Evolutionary conservation across 1,284 basidiomycete genomes (phyloP), one percentile per base, ranked within the genome.

Genomic region (Jaminaea rosea): DNA sequence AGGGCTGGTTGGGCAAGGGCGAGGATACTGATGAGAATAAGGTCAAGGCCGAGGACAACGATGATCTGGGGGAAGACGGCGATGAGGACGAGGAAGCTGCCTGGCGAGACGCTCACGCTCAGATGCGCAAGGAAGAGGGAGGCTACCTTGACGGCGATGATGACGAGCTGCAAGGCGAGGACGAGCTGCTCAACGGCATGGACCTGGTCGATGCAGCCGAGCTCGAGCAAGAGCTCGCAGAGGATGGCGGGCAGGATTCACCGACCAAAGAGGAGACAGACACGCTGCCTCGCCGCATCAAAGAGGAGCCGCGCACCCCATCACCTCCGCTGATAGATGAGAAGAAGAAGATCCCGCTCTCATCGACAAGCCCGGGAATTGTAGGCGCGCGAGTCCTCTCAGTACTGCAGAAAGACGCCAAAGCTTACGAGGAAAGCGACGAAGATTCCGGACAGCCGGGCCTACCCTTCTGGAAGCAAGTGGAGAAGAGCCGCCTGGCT

Each of bases 91-190:
- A 36, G 21, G 34, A 36, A 36, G 34, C 34, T 15, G 34, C 34
- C n/a, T 36, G 34, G 34, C n/a, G n/a, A 21, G 34, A 15, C 21
- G 34, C 34, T n/a, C 34, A 6, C 7, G 6, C 19, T 24, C 56
- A 55, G 28, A 15, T 47, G 15, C 47, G 46, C 15, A 34, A 41
- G n/a, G 47, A 49, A 21, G 15, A 17, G 11, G 47, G 37, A 17
- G 31, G 23, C 24, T 15, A 17, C 24, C 4, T 19, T 7, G 23
- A 52, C 39, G 48, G 52, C 10, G 44, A 26, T 11, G 52, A 52
- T 1, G 39, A 36, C 41, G 44, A 34, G 4, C 46, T 17, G 31
- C 59, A 69, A 15, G 46, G 54, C 23, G 55, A 58, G 21, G 32
- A 46, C 23, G 46, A 46, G 3, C n/a, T n/a, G n/a, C n/a, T n/a